Base-by-base conservation (phyloP, 2,329 filamentous ascomycete genomes). In the Fusarium sarcochroum region DNA sequence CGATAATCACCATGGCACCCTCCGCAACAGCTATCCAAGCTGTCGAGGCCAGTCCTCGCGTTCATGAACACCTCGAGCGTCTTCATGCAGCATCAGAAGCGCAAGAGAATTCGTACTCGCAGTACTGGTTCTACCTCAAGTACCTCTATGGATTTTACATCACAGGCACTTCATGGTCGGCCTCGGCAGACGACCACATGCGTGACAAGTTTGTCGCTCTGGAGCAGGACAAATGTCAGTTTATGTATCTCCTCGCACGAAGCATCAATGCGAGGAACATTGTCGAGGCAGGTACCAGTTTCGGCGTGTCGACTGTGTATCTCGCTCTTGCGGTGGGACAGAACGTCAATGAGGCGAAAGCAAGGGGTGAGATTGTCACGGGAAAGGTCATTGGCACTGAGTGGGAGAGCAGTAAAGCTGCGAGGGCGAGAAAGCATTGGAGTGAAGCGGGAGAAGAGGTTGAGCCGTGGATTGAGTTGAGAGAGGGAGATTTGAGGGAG, bases 271-370 rank as follows among this genome's bases (percentile, higher is more conserved):
- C 87, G 0, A 79, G 77, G 2, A 83, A 82, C 34, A 78, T 90
- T n/a, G 84, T 90, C 49, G 88, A 90, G 70, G 87, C 86, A 0
- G 89, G 88, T 1, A 90, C 89, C 0, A 86, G 83, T 51, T 90
- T 87, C 57, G 88, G 88, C 13, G 84, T 91, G 3, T 88, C 85
- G 53, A 90, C 88, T 0, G 88, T 90, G 51, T 90, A 89, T 67
- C 83, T 90, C 10, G 87, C 87, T 0, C 78, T 90, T 5, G 89
- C 87, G 0, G 86, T 87, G 0, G 82, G 80, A 0, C 80, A 85
- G 54, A 89, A 86, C 54, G 79, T 78, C 0, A 70, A 68, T 2
- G 63, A 50, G 8, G 51, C 40, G 23, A 68, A 5, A 49, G 63
- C 25, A n/a, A 37, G 34, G 25, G 52, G 63, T 63, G n/a, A 77